Conservation (phyloP, 164 flowering plant species). For the Dillenia suffruticosa region DNA sequence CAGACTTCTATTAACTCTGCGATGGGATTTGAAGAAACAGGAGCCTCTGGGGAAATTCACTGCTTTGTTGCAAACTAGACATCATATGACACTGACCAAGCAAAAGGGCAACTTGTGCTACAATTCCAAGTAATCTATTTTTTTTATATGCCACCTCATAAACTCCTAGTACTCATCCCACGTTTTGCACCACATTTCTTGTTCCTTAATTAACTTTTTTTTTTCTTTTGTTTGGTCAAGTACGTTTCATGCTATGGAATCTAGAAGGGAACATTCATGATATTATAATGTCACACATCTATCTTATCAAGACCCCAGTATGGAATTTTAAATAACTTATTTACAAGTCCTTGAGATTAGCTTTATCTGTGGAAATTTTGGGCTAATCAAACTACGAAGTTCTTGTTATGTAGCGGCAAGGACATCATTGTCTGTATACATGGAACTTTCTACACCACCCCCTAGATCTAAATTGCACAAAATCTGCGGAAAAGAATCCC, state of each 20-base stretch:
- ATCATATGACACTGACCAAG: slow-evolving; percentile 11
- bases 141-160: slow-evolving; percentile 11
- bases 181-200: slow-evolving; percentile 12
- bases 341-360: background rate
- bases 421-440: background rate
- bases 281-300: too few relatives aligned
- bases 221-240: slow-evolving; percentile 29
- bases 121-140: background rate
- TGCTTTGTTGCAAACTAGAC: slow-evolving; percentile 7
- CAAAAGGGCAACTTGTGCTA: background rate
- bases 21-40: slow-evolving; percentile 18
- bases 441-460: too few relatives aligned
- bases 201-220: background rate
- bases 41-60: slow-evolving; percentile 17
- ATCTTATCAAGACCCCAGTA: background rate
- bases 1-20: slow-evolving; percentile 4
- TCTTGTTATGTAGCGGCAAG: background rate
- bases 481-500: too few relatives aligned
- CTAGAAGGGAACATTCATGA: slow-evolving; percentile 2
- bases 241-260: slow-evolving; percentile 28
- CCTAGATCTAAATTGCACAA: too few relatives aligned
- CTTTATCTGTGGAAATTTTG: background rate
- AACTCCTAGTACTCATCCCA: slow-evolving; percentile 8
- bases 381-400: background rate
- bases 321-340: background rate